Evolutionary conservation across 495 filamentous ascomycete species (phyloP).

Genomic region (Lasiosphaeria ovina): DNA sequence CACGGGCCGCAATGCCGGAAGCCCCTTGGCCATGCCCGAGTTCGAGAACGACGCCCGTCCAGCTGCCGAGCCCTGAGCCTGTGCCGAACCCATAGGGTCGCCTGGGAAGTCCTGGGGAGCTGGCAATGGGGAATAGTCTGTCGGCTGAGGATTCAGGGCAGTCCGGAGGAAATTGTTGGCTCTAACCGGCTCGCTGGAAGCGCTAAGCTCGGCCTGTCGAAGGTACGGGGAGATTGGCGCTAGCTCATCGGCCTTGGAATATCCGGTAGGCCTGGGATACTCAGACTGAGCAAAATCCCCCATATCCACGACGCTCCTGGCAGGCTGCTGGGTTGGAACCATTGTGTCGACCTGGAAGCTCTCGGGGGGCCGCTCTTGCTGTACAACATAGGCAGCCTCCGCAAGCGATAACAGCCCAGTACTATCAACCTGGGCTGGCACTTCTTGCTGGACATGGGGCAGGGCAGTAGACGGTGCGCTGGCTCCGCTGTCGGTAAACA

Average conservation of each 20-base stretch:
- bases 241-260: slow-evolving; percentile 6
- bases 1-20: slow-evolving; percentile 45
- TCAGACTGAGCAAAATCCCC: not conserved
- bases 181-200: slow-evolving; percentile 13
- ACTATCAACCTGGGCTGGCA: slow-evolving; percentile 17
- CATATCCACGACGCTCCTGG: not conserved
- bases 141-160: slow-evolving; percentile 37
- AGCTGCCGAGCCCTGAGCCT: slow-evolving; percentile 2
- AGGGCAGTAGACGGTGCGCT: slow-evolving; percentile 15
- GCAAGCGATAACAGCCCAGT: slow-evolving; percentile 34
- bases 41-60: slow-evolving; percentile 29
- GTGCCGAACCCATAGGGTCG: not conserved
- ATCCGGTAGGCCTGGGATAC: slow-evolving; percentile 13
- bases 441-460: slow-evolving; percentile 8
- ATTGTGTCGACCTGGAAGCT: not conserved
- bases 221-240: not conserved
- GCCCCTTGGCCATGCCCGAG: slow-evolving; percentile 22
- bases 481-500: slow-evolving; percentile 37
- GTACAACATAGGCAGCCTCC: slow-evolving; percentile 22
- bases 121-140: slow-evolving; percentile 10
- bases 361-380: slow-evolving; percentile 1
- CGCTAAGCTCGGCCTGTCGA: not conserved
- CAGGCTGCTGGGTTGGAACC: not conserved
- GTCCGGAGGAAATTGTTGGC: slow-evolving; percentile 43
- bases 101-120: slow-evolving; percentile 7